Evolutionary conservation across 129 eudicot species (phyloP).

Genomic region (Flaveria ramosissima): DNA sequence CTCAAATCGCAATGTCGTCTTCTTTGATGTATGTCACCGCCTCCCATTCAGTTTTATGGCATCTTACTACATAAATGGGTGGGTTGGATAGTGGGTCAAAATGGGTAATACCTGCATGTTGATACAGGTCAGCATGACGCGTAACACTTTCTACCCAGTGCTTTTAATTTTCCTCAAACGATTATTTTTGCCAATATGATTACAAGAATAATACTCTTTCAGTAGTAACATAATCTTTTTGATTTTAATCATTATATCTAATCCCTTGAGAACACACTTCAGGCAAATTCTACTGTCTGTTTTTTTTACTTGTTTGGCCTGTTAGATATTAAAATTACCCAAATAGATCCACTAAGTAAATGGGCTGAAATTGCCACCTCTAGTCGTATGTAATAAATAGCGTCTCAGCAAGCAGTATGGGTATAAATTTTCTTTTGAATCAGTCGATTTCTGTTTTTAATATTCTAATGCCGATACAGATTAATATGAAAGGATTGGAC

Average conservation of each 20-base stretch:
- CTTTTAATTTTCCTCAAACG: too few species aligned
- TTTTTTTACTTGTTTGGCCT: background rate
- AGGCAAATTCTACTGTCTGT: too few species aligned
- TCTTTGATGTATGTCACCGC: slow-evolving; percentile 62
- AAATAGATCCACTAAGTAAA: background rate
- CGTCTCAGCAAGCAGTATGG: too few species aligned
- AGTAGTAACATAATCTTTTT: background rate
- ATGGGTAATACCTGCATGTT: background rate
- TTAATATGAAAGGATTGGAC: slow-evolving; percentile 46
- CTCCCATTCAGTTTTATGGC: background rate
- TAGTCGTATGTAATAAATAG: background rate
- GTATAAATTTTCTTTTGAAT: background rate
- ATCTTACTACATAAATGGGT: background rate
- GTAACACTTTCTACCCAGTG: too few species aligned
- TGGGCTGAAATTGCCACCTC: background rate
- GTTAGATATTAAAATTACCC: background rate
- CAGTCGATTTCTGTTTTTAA: background rate
- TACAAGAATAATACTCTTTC: background rate
- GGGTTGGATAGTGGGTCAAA: background rate
- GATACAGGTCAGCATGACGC: background rate
- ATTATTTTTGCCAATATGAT: too few species aligned
- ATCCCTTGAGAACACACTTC: too few species aligned
- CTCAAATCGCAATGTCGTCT: slow-evolving; percentile 67
- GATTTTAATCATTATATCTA: background rate
- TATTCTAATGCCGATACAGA: slow-evolving; percentile 15